These are phyloP conservation scores for Microdochium nivale DNA, from an alignment of 2,329 filamentous ascomycete species.

Conservation along the genomic window DNA sequence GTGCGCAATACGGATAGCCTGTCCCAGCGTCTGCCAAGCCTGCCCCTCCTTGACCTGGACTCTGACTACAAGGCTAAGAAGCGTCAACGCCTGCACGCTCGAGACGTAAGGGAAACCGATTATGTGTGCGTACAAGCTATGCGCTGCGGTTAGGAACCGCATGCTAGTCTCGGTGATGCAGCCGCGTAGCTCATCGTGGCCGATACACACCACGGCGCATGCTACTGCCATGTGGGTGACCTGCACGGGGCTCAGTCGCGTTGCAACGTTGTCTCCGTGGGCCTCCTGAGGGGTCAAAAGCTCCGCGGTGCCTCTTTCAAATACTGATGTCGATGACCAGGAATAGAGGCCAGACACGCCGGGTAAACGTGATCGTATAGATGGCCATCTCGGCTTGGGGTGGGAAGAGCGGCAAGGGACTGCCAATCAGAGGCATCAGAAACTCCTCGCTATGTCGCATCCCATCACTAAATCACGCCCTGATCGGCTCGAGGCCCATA, in stretches of 20 bases:
- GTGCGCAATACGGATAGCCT: conserved; percentile 14
- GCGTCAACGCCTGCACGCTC: conserved; percentile 12
- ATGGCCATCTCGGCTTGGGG: conserved; percentile 1
- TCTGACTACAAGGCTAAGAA: conserved; percentile 9
- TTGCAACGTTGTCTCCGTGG: background rate
- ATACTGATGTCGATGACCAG: conserved; percentile 8
- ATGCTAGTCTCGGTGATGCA: conserved; percentile 5
- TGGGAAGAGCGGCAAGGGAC: conserved; percentile 7
- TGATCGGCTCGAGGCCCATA: conserved; percentile 8
- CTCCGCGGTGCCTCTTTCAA: conserved; percentile 6
- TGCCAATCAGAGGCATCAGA: conserved; percentile 6
- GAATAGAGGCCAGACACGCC: conserved; percentile 10
- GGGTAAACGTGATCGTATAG: conserved; percentile 9
- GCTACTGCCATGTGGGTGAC: conserved; percentile 6
- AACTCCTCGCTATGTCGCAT: conserved; percentile 15
- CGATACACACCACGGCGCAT: conserved; percentile 11
- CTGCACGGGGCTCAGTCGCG: background rate
- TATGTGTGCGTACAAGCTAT: conserved; percentile 11
- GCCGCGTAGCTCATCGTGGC: conserved; percentile 8
- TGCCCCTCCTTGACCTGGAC: conserved; percentile 13
- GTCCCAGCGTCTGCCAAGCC: conserved; percentile 15
- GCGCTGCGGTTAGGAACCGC: conserved; percentile 6
- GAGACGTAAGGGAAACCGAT: conserved; percentile 8
- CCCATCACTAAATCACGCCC: conserved; percentile 11
- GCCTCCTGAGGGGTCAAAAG: background rate